phyloP scores from a whole-genome alignment of 164 flowering plant species.

The Paratinospora sagittata region DNA sequence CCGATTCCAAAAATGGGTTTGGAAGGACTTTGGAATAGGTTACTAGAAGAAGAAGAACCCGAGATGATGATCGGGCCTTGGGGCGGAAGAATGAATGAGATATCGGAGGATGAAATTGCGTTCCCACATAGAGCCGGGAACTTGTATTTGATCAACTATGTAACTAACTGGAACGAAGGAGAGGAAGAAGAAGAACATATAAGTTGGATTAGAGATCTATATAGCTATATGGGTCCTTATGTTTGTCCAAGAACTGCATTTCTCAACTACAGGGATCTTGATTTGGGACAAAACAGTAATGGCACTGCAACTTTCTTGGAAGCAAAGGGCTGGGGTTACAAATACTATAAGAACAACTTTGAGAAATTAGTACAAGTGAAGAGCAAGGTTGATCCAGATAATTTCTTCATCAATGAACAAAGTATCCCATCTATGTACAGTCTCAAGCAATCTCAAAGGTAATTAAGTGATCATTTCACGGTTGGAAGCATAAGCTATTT shows the following conservation, averaged over 20 bases:
- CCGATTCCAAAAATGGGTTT: constrained; percentile 11
- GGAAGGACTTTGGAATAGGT: constrained; percentile 11
- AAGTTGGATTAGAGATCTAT: constrained; percentile 19
- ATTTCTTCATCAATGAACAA: not conserved
- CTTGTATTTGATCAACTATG: constrained; percentile 14
- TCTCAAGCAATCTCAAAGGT: too few species aligned
- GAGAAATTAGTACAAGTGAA: not conserved
- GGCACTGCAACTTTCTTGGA: not conserved
- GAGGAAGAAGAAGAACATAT: constrained; percentile 1
- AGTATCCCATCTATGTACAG: not conserved
- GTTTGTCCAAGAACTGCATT: constrained; percentile 18
- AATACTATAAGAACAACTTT: not conserved
- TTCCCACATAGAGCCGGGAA: constrained; percentile 21
- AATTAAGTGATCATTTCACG: too few species aligned
- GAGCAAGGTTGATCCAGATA: not conserved
- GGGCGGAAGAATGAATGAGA: constrained; percentile 26
- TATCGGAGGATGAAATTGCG: constrained; percentile 14
- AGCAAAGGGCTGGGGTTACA: not conserved
- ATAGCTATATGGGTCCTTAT: constrained; percentile 17
- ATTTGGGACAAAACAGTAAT: constrained; percentile 4
- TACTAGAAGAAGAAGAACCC: constrained; percentile 6
- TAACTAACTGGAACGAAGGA: constrained; percentile 8
- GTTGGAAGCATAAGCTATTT: too few species aligned
- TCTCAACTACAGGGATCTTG: constrained; percentile 11
- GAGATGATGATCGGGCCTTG: constrained; percentile 10